These are phyloP conservation scores for Fragaria iinumae DNA, from an alignment of 306 rosid genomes.

Conservation along the genomic window DNA sequence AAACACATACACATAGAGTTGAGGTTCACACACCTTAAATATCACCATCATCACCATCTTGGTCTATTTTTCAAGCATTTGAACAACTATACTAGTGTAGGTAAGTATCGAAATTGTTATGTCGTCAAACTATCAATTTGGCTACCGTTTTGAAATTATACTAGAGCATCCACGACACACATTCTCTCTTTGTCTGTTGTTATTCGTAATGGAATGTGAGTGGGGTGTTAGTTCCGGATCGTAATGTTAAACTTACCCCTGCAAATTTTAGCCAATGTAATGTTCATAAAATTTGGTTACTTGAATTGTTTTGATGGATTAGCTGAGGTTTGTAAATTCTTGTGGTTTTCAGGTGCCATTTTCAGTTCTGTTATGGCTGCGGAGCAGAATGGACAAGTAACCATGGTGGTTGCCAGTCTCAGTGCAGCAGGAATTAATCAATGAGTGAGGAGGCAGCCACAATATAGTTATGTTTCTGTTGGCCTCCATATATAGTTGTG, in stretches of 20 bases:
- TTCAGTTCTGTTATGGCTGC: conserved; percentile 51
- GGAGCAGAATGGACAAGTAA: conserved; percentile 36
- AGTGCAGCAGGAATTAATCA: conserved; percentile 17
- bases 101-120: neutral
- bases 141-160: neutral
- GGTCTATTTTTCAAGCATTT: neutral
- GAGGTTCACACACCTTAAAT: neutral
- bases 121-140: neutral
- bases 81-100: neutral
- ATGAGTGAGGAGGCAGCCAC: neutral
- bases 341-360: conserved; percentile 48
- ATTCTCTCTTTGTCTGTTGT: neutral
- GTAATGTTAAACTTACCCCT: neutral
- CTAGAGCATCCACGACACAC: no score
- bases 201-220: neutral
- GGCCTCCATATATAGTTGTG: neutral
- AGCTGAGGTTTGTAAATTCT: neutral
- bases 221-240: neutral
- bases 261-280: neutral
- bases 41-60: neutral
- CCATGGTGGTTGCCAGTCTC: conserved; percentile 39
- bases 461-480: neutral
- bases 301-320: neutral
- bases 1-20: neutral
- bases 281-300: neutral